phyloP scores from a whole-genome alignment of 1,284 basidiomycete species.

The Sporisorium sorghi region DNA sequence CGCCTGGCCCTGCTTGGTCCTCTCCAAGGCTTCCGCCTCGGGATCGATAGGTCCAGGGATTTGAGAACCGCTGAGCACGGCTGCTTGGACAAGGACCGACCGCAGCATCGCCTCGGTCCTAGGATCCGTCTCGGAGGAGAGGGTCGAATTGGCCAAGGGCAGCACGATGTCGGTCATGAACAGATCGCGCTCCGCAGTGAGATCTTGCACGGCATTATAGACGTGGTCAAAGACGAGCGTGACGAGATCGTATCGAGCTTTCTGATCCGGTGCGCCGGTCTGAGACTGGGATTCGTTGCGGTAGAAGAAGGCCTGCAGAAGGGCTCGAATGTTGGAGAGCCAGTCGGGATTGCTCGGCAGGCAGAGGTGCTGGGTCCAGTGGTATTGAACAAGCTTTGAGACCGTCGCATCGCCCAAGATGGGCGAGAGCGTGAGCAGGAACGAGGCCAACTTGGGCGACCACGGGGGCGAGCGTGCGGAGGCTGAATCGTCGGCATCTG shows the following conservation, averaged over 20 bases:
- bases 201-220: slow-evolving; percentile 63
- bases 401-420: slow-evolving; percentile 60
- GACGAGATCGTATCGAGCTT: slow-evolving; percentile 53
- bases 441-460: slow-evolving; percentile 56
- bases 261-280: slow-evolving; percentile 4
- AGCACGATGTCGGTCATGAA: slow-evolving; percentile 61
- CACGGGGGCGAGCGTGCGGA: slow-evolving; percentile 39
- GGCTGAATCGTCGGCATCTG: slow-evolving; percentile 18
- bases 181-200: slow-evolving; percentile 54
- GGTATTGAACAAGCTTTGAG: slow-evolving; percentile 60
- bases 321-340: slow-evolving; percentile 59
- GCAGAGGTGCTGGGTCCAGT: slow-evolving; percentile 61
- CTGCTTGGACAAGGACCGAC: slow-evolving; percentile 61
- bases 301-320: slow-evolving; percentile 64
- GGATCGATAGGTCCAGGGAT: slow-evolving; percentile 46
- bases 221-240: slow-evolving; percentile 63
- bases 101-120: slow-evolving; percentile 52
- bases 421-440: slow-evolving; percentile 62
- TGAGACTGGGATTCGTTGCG: slow-evolving; percentile 42
- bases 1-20: slow-evolving; percentile 6
- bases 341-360: slow-evolving; percentile 63
- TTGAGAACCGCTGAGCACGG: slow-evolving; percentile 52
- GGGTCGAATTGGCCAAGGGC: slow-evolving; percentile 56
- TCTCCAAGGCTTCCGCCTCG: slow-evolving; percentile 27
- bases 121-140: slow-evolving; percentile 51